Percentiles rank a stretch among this genome's conserved stretches.
Conservation (phyloP, 148 eudicot species). For the Rhododendron griersonianum region DNA sequence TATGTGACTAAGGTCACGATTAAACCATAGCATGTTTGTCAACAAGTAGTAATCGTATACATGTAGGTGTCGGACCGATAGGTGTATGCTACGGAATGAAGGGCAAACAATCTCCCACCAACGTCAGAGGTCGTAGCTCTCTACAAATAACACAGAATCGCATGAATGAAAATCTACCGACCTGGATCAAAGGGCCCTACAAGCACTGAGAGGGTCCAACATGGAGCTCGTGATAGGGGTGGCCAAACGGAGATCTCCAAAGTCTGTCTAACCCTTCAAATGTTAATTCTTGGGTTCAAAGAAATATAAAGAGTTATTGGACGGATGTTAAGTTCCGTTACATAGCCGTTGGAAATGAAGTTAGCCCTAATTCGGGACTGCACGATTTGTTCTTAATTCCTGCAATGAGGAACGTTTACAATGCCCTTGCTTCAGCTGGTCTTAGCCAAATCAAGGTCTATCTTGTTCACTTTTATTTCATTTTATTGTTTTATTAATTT, state of each 20-base stretch:
- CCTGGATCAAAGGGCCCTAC: neutral
- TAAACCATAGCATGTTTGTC: no score
- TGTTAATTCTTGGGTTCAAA: constrained; percentile 4
- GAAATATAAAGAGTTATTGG: neutral
- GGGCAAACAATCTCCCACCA: constrained; percentile 13
- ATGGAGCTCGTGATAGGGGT: constrained; percentile 15
- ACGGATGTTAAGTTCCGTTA: constrained; percentile 8
- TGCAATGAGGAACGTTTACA: neutral
- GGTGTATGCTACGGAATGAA: constrained; percentile 14
- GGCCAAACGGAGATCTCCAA: constrained; percentile 12
- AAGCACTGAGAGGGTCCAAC: constrained; percentile 11
- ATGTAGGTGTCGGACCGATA: neutral
- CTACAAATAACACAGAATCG: constrained; percentile 1
- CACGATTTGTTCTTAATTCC: constrained; percentile 3
- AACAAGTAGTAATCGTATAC: no score
- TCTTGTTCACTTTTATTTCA: no score
- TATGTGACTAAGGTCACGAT: no score
- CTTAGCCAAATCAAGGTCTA: constrained; percentile 2
- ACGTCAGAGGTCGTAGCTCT: constrained; percentile 6
- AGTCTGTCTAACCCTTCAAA: neutral
- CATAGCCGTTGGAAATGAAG: constrained; percentile 14
- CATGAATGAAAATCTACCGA: constrained; percentile 12
- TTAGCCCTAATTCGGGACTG: neutral
- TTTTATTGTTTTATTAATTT: no score
- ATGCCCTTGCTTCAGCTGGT: constrained; percentile 4